phyloP scores from a whole-genome alignment of 805 yeast genomes.

The Kregervanrija delftensis region DNA sequence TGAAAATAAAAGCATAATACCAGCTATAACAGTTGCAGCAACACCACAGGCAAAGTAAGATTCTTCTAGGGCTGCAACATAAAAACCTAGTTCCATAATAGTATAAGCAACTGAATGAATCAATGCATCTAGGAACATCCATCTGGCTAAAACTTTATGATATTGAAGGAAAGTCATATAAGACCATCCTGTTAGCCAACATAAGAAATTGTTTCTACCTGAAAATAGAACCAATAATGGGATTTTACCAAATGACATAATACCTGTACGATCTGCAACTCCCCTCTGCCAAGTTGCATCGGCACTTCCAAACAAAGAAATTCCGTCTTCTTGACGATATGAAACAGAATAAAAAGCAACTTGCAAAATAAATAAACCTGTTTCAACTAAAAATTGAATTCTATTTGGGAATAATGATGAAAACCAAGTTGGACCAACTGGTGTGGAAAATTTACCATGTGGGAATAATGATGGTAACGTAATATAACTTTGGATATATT shows the following conservation, averaged over 20 bases:
- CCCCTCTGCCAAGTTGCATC: constrained; percentile 27
- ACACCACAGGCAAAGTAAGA: constrained; percentile 27
- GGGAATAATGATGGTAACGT: constrained; percentile 34
- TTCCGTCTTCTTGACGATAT: constrained; percentile 8
- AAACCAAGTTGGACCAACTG: constrained; percentile 13
- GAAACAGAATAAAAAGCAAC: constrained; percentile 17
- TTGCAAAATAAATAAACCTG: constrained; percentile 21
- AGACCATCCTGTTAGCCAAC: constrained; percentile 37
- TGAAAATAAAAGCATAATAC: constrained; percentile 42
- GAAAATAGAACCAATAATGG: constrained; percentile 40
- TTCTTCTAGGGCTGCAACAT: constrained; percentile 6
- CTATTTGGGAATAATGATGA: constrained; percentile 26
- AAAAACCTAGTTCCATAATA: constrained; percentile 4
- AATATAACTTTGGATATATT: constrained; percentile 28
- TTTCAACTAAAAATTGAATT: constrained; percentile 24
- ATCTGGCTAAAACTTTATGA: constrained; percentile 64
- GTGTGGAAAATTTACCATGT: constrained; percentile 14
- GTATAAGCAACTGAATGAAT: constrained; percentile 35
- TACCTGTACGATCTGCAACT: constrained; percentile 32
- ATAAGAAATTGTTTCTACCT: constrained; percentile 40
- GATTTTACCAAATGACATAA: constrained; percentile 31
- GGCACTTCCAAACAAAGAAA: constrained; percentile 23
- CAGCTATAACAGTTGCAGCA: constrained; percentile 35
- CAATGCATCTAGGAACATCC: constrained; percentile 32
- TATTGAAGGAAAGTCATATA: constrained; percentile 40